A percentile compares a stretch with the other conserved stretches of the same genome.
Evolutionary conservation across 2,329 filamentous ascomycete species (phyloP).

Genomic region (Rutstroemia sp.): DNA sequence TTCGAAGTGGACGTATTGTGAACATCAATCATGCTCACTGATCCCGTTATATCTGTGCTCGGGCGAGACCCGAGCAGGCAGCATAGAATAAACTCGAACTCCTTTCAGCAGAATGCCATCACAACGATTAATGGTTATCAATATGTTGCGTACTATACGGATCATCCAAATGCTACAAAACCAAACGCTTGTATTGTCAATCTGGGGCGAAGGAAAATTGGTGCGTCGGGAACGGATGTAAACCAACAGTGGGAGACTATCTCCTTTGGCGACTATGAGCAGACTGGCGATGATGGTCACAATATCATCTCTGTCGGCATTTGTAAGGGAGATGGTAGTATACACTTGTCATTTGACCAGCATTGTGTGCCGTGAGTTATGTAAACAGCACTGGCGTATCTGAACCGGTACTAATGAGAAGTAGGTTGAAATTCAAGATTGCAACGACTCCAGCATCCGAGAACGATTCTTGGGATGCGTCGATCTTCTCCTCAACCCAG

Average conservation of each 20-base stretch:
- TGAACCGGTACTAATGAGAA: neutral
- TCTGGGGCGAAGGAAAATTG: slow-evolving; percentile 11
- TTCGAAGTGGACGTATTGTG: neutral
- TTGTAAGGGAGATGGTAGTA: slow-evolving; percentile 20
- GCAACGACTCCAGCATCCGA: slow-evolving; percentile 3
- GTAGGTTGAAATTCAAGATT: slow-evolving; percentile 20
- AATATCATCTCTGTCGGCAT: slow-evolving; percentile 22
- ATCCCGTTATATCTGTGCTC: slow-evolving; percentile 15
- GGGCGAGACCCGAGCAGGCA: slow-evolving; percentile 15
- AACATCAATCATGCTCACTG: slow-evolving; percentile 6
- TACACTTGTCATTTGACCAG: slow-evolving; percentile 23
- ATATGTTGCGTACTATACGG: slow-evolving; percentile 21
- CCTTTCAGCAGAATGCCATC: slow-evolving; percentile 22
- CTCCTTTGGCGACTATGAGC: slow-evolving; percentile 19
- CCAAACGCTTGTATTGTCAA: slow-evolving; percentile 13
- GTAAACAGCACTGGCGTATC: neutral
- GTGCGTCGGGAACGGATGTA: neutral
- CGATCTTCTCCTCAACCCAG: slow-evolving; percentile 16
- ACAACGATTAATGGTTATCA: slow-evolving; percentile 19
- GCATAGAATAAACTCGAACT: slow-evolving; percentile 22
- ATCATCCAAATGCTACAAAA: neutral
- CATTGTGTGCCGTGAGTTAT: slow-evolving; percentile 20
- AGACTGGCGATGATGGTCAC: slow-evolving; percentile 22
- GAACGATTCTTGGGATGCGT: slow-evolving; percentile 12
- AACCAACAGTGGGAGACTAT: slow-evolving; percentile 15